phyloP scores from a whole-genome alignment of 306 rosid genomes.

The Spatholobus suberectus region DNA sequence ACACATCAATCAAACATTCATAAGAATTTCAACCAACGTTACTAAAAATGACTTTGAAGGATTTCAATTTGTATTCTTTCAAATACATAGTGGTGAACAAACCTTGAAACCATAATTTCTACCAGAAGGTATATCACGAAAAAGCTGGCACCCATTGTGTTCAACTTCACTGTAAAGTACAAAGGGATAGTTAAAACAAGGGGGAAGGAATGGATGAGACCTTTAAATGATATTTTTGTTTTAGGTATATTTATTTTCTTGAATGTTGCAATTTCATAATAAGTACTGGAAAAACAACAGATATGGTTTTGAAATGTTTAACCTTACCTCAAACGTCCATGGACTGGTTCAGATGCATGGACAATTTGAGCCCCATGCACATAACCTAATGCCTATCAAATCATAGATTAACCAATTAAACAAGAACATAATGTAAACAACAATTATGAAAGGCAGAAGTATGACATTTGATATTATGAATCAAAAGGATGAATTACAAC shows the following conservation, averaged over 20 bases:
- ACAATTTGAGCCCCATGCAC: slow-evolving; percentile 93
- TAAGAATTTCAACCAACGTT: slow-evolving; percentile 26
- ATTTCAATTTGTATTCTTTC: slow-evolving; percentile 27
- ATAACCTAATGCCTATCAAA: slow-evolving; percentile 87
- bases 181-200: slow-evolving; percentile 17
- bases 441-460: slow-evolving; percentile 13
- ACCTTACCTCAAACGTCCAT: slow-evolving; percentile 89
- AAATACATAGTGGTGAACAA: slow-evolving; percentile 36
- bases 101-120: slow-evolving; percentile 90
- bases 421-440: slow-evolving; percentile 6
- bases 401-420: slow-evolving; percentile 36
- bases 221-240: slow-evolving; percentile 1
- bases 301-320: slow-evolving; percentile 25
- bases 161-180: slow-evolving; percentile 78
- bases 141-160: slow-evolving; percentile 81
- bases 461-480: slow-evolving; percentile 15
- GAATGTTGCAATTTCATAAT: slow-evolving; percentile 20
- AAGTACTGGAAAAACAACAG: slow-evolving; percentile 22
- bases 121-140: slow-evolving; percentile 88
- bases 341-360: slow-evolving; percentile 93
- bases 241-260: slow-evolving; percentile 25
- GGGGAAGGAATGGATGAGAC: slow-evolving; percentile 18
- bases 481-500: slow-evolving; percentile 31
- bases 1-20: slow-evolving; percentile 21
- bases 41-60: not conserved